Base-by-base conservation (phyloP, 768 basidiomycete species). In the Coprinopsis strossmayeri region DNA sequence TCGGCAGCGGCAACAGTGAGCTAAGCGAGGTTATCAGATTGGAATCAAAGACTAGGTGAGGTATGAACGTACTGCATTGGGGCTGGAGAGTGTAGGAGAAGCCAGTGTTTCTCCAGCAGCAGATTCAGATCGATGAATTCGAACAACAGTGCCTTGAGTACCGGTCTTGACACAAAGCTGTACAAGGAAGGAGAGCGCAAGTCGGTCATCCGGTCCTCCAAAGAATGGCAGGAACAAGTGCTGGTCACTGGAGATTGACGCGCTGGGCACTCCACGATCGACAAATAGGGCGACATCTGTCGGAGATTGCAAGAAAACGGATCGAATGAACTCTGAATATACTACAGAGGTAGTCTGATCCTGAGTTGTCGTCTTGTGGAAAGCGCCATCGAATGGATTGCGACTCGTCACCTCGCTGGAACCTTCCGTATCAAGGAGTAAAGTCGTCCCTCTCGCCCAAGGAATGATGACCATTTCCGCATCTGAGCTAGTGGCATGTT, bases 141-240 rank as follows among this genome's bases (percentile, higher is more conserved):
- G 72, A 1, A 95, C 68, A 0, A 91, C 79, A 1, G 87, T 91
- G 0, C 90, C 96, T 2, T 65, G 77, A 0, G 90, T 74, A 32
- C 64, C 66, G 0, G 76, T 61, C 52, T 85, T 82, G 26, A 65
- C 64, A 44, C 73, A 73, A 50, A 92, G 87, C 61, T 97, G 94
- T 28, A 89, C 79, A 3, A 91, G 78, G 57, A 98, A 81, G 25
- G 77, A 68, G 20, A 98, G 68, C 0, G 91, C 91, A 20, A 92
- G 73, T 0, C 96, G 81, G 61, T 97, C 95, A 61, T 99, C 95
- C 0, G 91, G 83, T 0, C 95, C 95, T 34, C 95, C 95, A 61
- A 91, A 87, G 79, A 95, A 97, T 0, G 94, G 89, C 39, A 93
- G 60, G 62, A 94, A 81, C 27, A 97, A 59, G 54, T 88, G 88